A percentile compares a stretch with the other conserved stretches of the same genome.
These are phyloP conservation scores for Lipomyces yamanashiensis DNA, from an alignment of 805 yeast genomes.

Conservation along the genomic window DNA sequence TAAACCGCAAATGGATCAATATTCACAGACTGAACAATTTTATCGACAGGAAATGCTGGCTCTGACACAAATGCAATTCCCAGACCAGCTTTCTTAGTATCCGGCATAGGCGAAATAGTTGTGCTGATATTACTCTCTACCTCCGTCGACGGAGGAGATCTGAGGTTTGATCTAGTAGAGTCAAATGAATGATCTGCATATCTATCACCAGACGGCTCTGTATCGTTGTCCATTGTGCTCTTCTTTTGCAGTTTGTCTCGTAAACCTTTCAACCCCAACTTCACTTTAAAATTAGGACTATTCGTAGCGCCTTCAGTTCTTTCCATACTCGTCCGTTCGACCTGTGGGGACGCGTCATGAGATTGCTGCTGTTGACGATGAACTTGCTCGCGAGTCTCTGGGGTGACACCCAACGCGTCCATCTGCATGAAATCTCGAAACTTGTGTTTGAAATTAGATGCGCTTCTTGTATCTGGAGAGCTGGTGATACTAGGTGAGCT, in stretches of 20 bases:
- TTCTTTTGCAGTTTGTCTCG: slow-evolving; percentile 4
- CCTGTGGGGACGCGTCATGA: neutral
- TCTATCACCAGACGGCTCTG: neutral
- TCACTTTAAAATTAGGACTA: slow-evolving; percentile 2
- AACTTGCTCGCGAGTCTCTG: slow-evolving; percentile 14
- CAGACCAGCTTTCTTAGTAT: neutral
- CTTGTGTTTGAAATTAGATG: slow-evolving; percentile 10
- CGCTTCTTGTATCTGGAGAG: neutral
- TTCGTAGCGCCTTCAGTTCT: neutral
- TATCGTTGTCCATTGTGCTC: neutral
- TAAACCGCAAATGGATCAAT: neutral
- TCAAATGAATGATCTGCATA: neutral
- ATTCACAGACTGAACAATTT: neutral
- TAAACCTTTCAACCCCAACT: slow-evolving; percentile 12
- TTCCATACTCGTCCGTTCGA: neutral
- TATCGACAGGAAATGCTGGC: neutral
- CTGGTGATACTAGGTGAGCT: neutral
- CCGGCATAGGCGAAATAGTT: neutral
- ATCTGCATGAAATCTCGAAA: slow-evolving; percentile 30
- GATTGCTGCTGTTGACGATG: neutral
- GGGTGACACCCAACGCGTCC: slow-evolving; percentile 31
- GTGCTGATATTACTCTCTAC: neutral
- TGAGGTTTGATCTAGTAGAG: neutral
- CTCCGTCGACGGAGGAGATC: neutral
- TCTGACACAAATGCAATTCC: neutral